Base-by-base conservation (phyloP, 257 asterid genomes). In the Sherardia arvensis region DNA sequence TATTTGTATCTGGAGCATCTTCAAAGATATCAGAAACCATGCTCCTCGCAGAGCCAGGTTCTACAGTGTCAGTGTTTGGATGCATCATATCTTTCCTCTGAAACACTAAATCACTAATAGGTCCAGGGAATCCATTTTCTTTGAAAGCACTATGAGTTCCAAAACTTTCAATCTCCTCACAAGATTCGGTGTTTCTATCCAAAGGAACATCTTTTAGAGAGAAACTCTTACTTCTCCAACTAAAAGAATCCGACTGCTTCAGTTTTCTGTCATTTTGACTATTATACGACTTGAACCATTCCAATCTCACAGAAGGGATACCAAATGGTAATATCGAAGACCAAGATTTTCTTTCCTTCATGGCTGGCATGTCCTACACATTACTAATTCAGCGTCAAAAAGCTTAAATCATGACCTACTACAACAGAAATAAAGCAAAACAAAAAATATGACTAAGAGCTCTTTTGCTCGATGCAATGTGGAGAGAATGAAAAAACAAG, bases 151-250 rank as follows among this genome's bases (percentile, higher is more conserved):
- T 54, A 61, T 27, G 65, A 66, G 36, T 57, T 40, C 71, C 79
- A 55, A 40, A 49, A 15, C 56, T 69, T 64, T 72, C 74, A 22
- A 54, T 59, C 21, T 64, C 81, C 38, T 32, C 62, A 30, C 74
- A 69, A 68, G 65, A 62, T 54, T 83, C 88, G 22, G 68, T 17
- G 56, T 45, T 62, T 69, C 78, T 77, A 26, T 85, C 94, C 79
- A 88, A 54, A 23, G 95, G 95, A 67, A 76, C 86, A 72, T 88
- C 85, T 70, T 80, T 81, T 76, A 43, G 59, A 7, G 91, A 80
- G 76, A 84, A 91, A 61, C 78, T 82, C 77, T 79, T 83, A 66
- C 84, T 86, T 78, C 84, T 81, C 95, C 96, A 86, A 33, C 77
- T 75, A 69, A 83, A 84, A 17, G 96, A 83, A 73, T 76, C 59